A percentile compares a stretch with the other conserved stretches of the same genome.
Conservation (phyloP, 2,329 filamentous ascomycete genomes). For the Botryotinia convoluta region DNA sequence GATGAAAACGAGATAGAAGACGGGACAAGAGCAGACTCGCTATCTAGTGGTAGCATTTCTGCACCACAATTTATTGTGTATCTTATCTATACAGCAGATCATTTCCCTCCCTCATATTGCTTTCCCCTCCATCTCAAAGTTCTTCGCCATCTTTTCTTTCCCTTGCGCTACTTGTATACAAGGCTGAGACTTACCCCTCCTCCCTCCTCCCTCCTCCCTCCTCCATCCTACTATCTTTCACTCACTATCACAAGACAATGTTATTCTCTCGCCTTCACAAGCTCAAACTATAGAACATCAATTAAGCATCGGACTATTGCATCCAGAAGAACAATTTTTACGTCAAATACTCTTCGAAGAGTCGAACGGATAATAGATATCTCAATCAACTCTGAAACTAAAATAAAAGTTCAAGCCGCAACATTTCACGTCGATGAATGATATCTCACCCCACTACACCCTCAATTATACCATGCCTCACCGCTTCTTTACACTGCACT, state of each 20-base stretch:
- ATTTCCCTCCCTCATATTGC: background rate
- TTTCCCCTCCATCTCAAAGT: background rate
- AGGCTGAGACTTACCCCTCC: conserved; percentile 7
- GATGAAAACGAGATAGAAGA: background rate
- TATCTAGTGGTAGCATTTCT: conserved; percentile 13
- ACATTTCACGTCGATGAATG: conserved; percentile 6
- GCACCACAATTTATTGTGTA: background rate
- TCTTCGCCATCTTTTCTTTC: background rate
- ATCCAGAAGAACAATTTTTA: background rate
- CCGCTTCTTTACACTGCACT: conserved; percentile 8
- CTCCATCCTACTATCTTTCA: background rate
- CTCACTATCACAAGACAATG: conserved; percentile 7
- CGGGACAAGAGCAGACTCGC: background rate
- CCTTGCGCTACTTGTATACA: background rate
- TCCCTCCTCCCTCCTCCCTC: background rate
- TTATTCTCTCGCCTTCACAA: background rate
- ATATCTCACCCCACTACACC: conserved; percentile 10
- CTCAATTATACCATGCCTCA: background rate
- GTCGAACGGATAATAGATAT: background rate
- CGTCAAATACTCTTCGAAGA: background rate
- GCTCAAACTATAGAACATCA: background rate
- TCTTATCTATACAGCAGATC: background rate
- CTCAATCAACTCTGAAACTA: background rate
- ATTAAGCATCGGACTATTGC: background rate
- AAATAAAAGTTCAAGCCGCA: background rate